phyloP scores from a whole-genome alignment of 495 filamentous ascomycete species.

The Xylaria grammica region DNA sequence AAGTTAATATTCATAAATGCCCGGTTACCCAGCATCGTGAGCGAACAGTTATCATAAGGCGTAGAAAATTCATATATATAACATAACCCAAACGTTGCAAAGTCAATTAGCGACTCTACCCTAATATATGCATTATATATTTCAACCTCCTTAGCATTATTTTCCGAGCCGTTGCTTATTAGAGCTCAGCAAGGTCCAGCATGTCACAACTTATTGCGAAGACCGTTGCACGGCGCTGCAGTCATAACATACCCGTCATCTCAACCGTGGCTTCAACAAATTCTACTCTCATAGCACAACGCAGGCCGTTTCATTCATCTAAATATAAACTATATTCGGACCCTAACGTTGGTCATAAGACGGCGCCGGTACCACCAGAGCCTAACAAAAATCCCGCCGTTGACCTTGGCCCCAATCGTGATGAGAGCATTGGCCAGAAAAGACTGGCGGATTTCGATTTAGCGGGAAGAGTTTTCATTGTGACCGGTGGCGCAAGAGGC shows the following conservation, averaged over 20 bases:
- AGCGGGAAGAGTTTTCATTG: constrained; percentile 60
- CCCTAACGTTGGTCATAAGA: not conserved
- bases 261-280: not conserved
- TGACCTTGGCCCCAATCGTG: constrained; percentile 25
- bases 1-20: not conserved
- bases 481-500: constrained; percentile 68
- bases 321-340: not conserved
- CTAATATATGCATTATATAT: not conserved
- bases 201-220: constrained; percentile 12
- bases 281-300: not conserved
- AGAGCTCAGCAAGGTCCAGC: not conserved
- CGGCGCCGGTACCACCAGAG: constrained; percentile 27
- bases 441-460: constrained; percentile 56
- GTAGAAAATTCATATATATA: constrained; percentile 2
- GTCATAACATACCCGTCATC: not conserved
- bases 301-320: constrained; percentile 5
- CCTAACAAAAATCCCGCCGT: constrained; percentile 29
- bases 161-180: not conserved
- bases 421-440: constrained; percentile 32
- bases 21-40: constrained; percentile 1
- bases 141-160: not conserved
- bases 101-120: not conserved
- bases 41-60: not conserved
- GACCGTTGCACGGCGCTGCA: constrained; percentile 7
- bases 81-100: not conserved